Evolutionary conservation across 179 eudicot genomes (phyloP), one percentile per base, ranked within the genome.

Genomic region (Sideroxylon spinosum): DNA sequence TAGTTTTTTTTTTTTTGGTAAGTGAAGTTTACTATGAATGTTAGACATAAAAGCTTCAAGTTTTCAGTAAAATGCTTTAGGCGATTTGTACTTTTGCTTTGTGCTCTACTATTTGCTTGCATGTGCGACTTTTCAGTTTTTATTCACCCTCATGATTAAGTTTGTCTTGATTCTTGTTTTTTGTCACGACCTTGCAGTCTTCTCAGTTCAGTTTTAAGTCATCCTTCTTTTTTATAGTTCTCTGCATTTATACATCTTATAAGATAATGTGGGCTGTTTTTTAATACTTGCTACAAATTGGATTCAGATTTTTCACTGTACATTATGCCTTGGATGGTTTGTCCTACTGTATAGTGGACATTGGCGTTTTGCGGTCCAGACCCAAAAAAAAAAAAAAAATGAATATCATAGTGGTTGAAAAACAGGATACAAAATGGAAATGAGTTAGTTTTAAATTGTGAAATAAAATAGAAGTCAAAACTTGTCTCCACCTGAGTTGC

Each of bases 201-300:
- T 22, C 20, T 60, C 65, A 55, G 16, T 20, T 60, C 65, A n/a
- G 13, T 60, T 60, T 60, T 22, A 7, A 60, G 12, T 60, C 65
- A 16, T 68, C 16, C 28, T 75, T 37, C 48, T 37, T 46, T 46
- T 62, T 75, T 69, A 75, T 75, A 37, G 69, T 62, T 75, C 64
- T 62, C 70, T 68, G 50, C 55, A 62, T 6, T 62, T 59, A 44
- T 8, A 22, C 20, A 20, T 60, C 26, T 60, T 60, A n/a, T 20
- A 60, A 22, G 26, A n/a, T 60, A 25, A 55, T 20, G 10, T 60
- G 65, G 60, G 25, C 20, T 6, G 7, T 63, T 62, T 61, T 75
- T 37, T 37, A 37, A 19, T 61, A 44, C 37, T 48, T 75, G 25
- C 60, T 75, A 22, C 23, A 22, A 65, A 76, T 49, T 76, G 61